Evolutionary conservation across 768 basidiomycete species (phyloP), one percentile per base, ranked within the genome.

Genomic region (Russula ochroleuca): DNA sequence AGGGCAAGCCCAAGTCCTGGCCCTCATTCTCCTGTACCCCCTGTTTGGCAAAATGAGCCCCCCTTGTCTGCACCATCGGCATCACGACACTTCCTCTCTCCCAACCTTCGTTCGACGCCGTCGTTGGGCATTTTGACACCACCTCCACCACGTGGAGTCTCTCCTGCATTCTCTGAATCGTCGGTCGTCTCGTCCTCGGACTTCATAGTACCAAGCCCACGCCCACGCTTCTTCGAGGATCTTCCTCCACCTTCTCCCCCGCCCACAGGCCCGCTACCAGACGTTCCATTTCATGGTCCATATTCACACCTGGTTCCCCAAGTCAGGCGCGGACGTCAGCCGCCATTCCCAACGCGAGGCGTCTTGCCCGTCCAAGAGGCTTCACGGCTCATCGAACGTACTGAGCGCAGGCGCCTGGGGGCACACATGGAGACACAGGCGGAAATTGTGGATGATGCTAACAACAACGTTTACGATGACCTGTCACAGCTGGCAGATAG

Each of bases 261-360:
- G 2, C 68, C 68, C 35, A 50, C 33, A 3, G 55, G 68, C 21
- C 68, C 68, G 5, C 54, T 69, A 17, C 68, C 68, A 0, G 52
- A 56, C 10, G 40, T 67, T 15, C 65, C 67, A 14, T 25, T 40
- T 10, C 49, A n/a, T 10, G 51, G 59, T 10, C 57, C 62, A 3
- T 67, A 64, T 55, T 23, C 65, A 15, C 70, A 69, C 37, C 57
- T 55, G 8, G 49, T 60, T 1, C 59, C 64, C 15, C 4, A 45
- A 6, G 56, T 60, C 33, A 77, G 77, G 63, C 75, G 83, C 17
- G 83, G 83, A 14, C 76, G 78, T 43, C 78, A 81, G 68, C 67
- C 76, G 15, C 82, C 84, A 0, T 84, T 84, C 73, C 83, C 83
- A 25, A 57, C 76, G n/a, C 73, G 72, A 11, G 81, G 81, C 21